These are phyloP conservation scores for Amanita muscaria DNA, from an alignment of 768 basidiomycete genomes.

Conservation along the genomic window DNA sequence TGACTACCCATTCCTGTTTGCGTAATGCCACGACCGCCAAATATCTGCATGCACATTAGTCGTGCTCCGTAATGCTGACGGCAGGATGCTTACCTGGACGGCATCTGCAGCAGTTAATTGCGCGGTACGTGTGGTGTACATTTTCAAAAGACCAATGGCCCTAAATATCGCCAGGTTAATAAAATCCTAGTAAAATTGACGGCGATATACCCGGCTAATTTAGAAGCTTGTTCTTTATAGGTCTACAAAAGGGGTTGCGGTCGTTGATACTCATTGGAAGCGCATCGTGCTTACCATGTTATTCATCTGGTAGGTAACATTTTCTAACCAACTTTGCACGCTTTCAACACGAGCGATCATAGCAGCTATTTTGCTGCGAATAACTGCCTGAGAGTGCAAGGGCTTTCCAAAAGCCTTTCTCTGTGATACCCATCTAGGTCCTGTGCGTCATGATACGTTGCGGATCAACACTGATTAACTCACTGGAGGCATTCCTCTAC, in stretches of 20 bases:
- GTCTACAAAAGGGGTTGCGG: slow-evolving; percentile 23
- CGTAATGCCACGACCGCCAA: slow-evolving; percentile 84
- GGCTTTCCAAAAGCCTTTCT: slow-evolving; percentile 89
- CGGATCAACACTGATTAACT: slow-evolving; percentile 9
- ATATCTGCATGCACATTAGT: slow-evolving; percentile 35
- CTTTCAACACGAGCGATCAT: slow-evolving; percentile 67
- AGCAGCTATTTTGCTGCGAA: slow-evolving; percentile 77
- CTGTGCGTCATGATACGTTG: too few relatives aligned
- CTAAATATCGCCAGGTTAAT: slow-evolving; percentile 26
- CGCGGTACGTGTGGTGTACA: slow-evolving; percentile 51
- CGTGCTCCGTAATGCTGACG: neutral
- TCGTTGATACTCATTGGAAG: neutral
- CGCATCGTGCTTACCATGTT: slow-evolving; percentile 45
- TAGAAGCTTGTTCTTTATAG: slow-evolving; percentile 67
- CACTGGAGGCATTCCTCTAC: slow-evolving; percentile 49
- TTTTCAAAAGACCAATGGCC: slow-evolving; percentile 65
- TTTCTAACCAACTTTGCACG: slow-evolving; percentile 76
- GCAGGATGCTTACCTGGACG: slow-evolving; percentile 40
- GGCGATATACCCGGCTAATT: slow-evolving; percentile 57
- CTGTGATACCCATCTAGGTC: slow-evolving; percentile 77
- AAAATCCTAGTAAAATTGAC: slow-evolving; percentile 2
- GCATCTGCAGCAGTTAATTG: slow-evolving; percentile 63
- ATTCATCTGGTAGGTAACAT: slow-evolving; percentile 78
- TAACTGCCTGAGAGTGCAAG: slow-evolving; percentile 75
- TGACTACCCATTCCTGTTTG: slow-evolving; percentile 63